Conservation (phyloP, 202 grass and related monocot species). For the Bolboschoenoplectus hybrid region DNA sequence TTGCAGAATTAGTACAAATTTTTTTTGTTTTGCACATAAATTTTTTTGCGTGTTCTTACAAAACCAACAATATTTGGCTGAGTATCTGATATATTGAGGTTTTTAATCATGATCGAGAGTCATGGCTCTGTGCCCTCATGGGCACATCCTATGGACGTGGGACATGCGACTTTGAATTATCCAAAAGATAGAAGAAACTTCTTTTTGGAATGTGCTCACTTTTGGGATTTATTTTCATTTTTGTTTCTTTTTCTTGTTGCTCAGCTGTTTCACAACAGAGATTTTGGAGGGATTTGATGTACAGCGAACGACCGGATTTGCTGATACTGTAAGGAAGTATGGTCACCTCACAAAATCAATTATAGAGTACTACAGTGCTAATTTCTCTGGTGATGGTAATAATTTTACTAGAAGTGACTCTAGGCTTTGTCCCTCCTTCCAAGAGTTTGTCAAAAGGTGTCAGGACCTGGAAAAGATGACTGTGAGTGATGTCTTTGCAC, state of each 20-base stretch:
- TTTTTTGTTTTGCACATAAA: no score
- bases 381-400: conserved; percentile 46
- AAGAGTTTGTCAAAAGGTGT: conserved; percentile 68
- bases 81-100: not conserved
- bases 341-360: conserved; percentile 69
- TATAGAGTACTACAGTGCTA: conserved; percentile 57
- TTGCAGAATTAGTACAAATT: no score
- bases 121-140: not conserved
- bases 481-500: conserved; percentile 75
- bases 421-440: conserved; percentile 60
- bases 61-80: not conserved
- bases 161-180: not conserved
- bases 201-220: not conserved
- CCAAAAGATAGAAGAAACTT: not conserved
- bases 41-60: not conserved
- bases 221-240: conserved; percentile 36
- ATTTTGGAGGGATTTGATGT: conserved; percentile 94
- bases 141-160: not conserved
- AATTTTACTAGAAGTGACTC: conserved; percentile 21
- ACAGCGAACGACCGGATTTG: conserved; percentile 70
- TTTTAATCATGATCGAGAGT: not conserved
- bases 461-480: conserved; percentile 67
- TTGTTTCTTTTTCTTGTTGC: conserved; percentile 45
- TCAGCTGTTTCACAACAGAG: conserved; percentile 89
- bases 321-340: conserved; percentile 69